A percentile compares a stretch with the other conserved stretches of the same genome.
Evolutionary conservation across 306 rosid genomes (phyloP).

Genomic region (Medicago ruthenica): DNA sequence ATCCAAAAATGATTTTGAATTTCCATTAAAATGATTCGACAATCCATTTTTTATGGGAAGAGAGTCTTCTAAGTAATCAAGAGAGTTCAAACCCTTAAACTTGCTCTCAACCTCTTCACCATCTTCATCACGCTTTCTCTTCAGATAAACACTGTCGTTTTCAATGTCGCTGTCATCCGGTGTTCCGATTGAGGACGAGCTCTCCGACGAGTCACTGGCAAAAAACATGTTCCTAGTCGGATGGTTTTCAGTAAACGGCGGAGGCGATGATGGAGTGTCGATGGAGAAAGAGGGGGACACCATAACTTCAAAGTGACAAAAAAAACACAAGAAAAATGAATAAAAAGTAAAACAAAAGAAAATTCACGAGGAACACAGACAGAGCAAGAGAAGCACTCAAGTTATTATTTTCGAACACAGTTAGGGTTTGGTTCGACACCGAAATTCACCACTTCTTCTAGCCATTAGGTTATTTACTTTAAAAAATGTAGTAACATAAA

Average conservation of each 20-base stretch:
- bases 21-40: slow-evolving; percentile 71
- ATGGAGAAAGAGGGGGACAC: slow-evolving; percentile 57
- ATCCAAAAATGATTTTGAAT: slow-evolving; percentile 78
- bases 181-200: slow-evolving; percentile 78
- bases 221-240: not conserved
- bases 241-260: slow-evolving; percentile 26
- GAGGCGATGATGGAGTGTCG: slow-evolving; percentile 47
- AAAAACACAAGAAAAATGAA: no score
- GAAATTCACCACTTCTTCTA: no score
- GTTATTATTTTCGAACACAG: no score
- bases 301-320: slow-evolving; percentile 33
- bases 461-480: no score
- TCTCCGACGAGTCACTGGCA: slow-evolving; percentile 45
- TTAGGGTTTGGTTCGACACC: no score
- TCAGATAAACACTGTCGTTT: not conserved
- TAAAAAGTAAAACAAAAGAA: not conserved
- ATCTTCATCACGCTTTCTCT: slow-evolving; percentile 30
- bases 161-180: slow-evolving; percentile 62
- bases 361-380: not conserved
- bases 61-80: slow-evolving; percentile 70
- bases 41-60: slow-evolving; percentile 87
- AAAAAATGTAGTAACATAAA: no score
- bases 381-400: not conserved
- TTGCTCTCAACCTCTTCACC: slow-evolving; percentile 61
- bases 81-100: slow-evolving; percentile 52